Percentiles rank a stretch among this genome's conserved stretches.
These are phyloP conservation scores for Lophiotrema nucula DNA, from an alignment of 495 filamentous ascomycete species.

Conservation along the genomic window DNA sequence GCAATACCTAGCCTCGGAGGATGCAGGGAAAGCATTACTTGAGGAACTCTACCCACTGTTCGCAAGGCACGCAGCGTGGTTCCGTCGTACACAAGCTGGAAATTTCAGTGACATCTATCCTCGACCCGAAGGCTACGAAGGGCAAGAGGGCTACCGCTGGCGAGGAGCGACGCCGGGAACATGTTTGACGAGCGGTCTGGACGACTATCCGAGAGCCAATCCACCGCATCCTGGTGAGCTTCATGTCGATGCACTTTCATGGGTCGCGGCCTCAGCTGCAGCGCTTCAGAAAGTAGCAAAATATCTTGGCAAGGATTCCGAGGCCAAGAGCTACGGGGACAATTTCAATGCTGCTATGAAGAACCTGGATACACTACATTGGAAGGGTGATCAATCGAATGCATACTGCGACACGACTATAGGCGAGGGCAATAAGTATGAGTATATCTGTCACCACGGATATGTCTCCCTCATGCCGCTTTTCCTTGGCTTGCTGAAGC, in stretches of 20 bases:
- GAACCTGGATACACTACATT: constrained; percentile 92
- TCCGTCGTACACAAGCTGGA: constrained; percentile 81
- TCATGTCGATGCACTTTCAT: constrained; percentile 88
- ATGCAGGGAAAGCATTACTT: constrained; percentile 47
- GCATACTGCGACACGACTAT: constrained; percentile 93
- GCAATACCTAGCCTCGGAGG: not conserved
- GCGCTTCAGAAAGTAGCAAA: constrained; percentile 73
- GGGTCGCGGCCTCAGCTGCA: constrained; percentile 90
- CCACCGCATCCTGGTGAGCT: constrained; percentile 95
- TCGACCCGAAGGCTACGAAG: constrained; percentile 68
- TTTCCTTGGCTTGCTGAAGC: constrained; percentile 70
- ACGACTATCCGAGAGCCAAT: constrained; percentile 90
- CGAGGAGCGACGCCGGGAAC: constrained; percentile 81
- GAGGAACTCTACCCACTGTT: constrained; percentile 81
- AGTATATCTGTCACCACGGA: constrained; percentile 89
- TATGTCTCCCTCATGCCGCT: constrained; percentile 94
- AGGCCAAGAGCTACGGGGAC: constrained; percentile 64
- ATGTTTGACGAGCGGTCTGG: constrained; percentile 87
- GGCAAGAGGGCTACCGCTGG: constrained; percentile 90
- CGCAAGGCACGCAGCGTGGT: constrained; percentile 87
- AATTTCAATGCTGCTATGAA: constrained; percentile 72
- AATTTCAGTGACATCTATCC: constrained; percentile 80
- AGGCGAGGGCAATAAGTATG: constrained; percentile 39
- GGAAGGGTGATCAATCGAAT: constrained; percentile 70
- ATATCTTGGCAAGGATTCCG: constrained; percentile 66